A percentile compares a stretch with the other conserved stretches of the same genome.
Conservation (phyloP, 371 early-diverging fungal genomes). For the Rhizomucor miehei region DNA sequence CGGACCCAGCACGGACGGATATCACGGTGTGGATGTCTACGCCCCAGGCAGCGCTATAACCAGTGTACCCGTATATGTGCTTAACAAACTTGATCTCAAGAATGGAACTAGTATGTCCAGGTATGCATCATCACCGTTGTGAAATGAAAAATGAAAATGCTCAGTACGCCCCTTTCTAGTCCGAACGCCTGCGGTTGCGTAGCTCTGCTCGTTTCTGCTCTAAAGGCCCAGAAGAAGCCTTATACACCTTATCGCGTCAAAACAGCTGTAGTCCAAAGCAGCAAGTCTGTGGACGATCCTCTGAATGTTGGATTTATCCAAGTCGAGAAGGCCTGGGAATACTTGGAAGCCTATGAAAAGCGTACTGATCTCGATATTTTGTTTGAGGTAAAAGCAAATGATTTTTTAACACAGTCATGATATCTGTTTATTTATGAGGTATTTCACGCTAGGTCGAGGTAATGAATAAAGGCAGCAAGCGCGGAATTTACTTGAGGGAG, state of each 20-base stretch:
- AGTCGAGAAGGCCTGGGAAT: constrained; percentile 84
- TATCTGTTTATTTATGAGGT: not conserved
- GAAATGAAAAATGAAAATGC: not conserved
- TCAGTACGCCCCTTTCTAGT: constrained; percentile 29
- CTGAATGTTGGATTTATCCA: constrained; percentile 83
- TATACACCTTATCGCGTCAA: constrained; percentile 85
- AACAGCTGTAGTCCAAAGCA: constrained; percentile 73
- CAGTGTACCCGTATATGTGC: constrained; percentile 85
- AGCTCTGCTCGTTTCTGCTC: constrained; percentile 76
- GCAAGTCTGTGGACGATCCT: constrained; percentile 76
- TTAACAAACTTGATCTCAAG: constrained; percentile 75
- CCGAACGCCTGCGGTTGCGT: constrained; percentile 91
- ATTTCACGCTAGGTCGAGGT: constrained; percentile 25
- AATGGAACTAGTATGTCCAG: constrained; percentile 93
- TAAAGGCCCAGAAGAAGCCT: constrained; percentile 61
- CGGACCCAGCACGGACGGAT: constrained; percentile 89
- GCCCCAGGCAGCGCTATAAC: constrained; percentile 94
- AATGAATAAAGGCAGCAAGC: constrained; percentile 34
- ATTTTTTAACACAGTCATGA: not conserved
- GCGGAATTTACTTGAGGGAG: constrained; percentile 90
- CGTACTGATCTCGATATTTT: constrained; percentile 67
- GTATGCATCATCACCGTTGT: constrained; percentile 6
- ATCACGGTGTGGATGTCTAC: constrained; percentile 79
- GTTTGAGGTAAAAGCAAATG: constrained; percentile 44
- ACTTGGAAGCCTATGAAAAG: constrained; percentile 60